Conservation (phyloP, 2,329 filamentous ascomycete species). For the Curvularia lunata region DNA sequence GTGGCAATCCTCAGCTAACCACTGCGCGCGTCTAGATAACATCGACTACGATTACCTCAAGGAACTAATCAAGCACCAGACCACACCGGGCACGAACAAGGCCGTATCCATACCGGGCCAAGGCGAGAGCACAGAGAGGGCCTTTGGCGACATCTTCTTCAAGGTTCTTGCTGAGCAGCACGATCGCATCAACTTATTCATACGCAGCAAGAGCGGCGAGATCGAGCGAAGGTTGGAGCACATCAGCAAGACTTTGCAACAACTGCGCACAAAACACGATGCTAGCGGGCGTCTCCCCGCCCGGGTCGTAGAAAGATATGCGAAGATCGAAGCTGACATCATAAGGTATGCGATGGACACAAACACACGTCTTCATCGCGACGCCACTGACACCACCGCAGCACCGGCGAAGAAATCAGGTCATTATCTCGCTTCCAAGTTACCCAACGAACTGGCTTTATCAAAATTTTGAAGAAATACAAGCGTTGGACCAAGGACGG, state of each 20-base stretch:
- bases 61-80: slow-evolving; percentile 81
- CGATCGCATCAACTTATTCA: slow-evolving; percentile 77
- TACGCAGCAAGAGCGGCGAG: slow-evolving; percentile 80
- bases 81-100: slow-evolving; percentile 71
- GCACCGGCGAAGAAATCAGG: slow-evolving; percentile 73
- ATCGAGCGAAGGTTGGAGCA: slow-evolving; percentile 68
- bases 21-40: slow-evolving; percentile 65
- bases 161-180: slow-evolving; percentile 75
- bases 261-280: slow-evolving; percentile 35
- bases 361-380: background rate
- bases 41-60: slow-evolving; percentile 90
- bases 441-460: slow-evolving; percentile 77
- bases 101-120: slow-evolving; percentile 79
- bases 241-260: slow-evolving; percentile 49
- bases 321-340: slow-evolving; percentile 58
- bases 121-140: slow-evolving; percentile 59
- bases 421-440: slow-evolving; percentile 73
- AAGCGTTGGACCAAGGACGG: slow-evolving; percentile 83
- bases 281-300: slow-evolving; percentile 47
- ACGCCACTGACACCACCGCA: slow-evolving; percentile 33
- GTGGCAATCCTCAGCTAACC: slow-evolving; percentile 20
- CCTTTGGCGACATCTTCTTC: slow-evolving; percentile 76
- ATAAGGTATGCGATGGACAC: slow-evolving; percentile 45
- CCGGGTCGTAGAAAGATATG: slow-evolving; percentile 57
- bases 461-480: slow-evolving; percentile 87